These are phyloP conservation scores for Fraxinus baroniana DNA, from an alignment of 305 asterid genomes.

Conservation along the genomic window DNA sequence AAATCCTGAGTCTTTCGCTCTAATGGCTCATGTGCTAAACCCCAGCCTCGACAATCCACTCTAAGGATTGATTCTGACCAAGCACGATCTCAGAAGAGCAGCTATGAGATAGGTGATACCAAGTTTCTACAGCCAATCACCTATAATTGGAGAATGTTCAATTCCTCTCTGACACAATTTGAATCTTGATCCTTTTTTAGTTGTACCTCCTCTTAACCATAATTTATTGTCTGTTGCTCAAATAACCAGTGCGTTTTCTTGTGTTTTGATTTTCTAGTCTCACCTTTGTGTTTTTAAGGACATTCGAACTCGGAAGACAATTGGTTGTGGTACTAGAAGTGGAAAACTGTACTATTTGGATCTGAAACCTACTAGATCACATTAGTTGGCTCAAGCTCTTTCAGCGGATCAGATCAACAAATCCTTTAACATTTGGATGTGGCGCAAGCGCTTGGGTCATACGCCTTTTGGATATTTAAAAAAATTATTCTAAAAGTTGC, in stretches of 20 bases:
- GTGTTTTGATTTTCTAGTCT: background rate
- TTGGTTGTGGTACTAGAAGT: constrained; percentile 5
- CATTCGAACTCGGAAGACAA: background rate
- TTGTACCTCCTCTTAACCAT: background rate
- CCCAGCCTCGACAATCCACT: background rate
- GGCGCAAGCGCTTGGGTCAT: background rate
- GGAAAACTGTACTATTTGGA: background rate
- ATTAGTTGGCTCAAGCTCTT: background rate
- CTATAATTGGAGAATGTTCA: background rate
- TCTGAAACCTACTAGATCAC: background rate
- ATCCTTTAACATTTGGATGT: background rate
- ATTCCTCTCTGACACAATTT: background rate
- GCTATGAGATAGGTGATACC: background rate
- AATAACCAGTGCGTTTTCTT: background rate
- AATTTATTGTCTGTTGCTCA: background rate
- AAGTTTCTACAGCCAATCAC: background rate
- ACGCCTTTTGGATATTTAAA: constrained; percentile 3
- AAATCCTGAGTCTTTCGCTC: background rate
- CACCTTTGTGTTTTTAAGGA: background rate
- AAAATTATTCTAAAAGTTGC: background rate
- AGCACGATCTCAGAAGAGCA: background rate
- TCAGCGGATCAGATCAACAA: background rate
- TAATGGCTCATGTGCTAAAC: background rate
- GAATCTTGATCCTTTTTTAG: background rate
- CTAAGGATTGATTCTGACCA: background rate